Percentiles rank a stretch among this genome's conserved stretches.
phyloP scores from a whole-genome alignment of 345 rosid species.

The Murraya koenigii region DNA sequence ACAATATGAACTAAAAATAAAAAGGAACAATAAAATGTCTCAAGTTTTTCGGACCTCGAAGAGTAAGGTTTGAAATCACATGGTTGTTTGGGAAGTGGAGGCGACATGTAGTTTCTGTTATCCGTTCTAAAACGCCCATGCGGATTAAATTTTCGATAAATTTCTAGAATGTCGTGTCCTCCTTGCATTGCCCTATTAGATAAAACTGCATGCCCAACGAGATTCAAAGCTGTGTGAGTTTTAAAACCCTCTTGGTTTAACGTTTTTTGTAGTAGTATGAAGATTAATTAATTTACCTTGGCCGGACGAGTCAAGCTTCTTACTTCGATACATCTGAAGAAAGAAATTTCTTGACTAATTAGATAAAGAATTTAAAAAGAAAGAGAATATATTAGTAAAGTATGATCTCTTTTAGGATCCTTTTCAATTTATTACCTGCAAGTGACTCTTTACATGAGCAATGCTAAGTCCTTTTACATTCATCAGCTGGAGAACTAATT shows the following conservation, averaged over 20 bases:
- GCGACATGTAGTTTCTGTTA: slow-evolving; percentile 15
- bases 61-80: slow-evolving; percentile 18
- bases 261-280: no score
- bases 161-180: slow-evolving; percentile 16
- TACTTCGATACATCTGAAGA: slow-evolving; percentile 80
- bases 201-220: slow-evolving; percentile 16
- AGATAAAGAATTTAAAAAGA: no score
- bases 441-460: slow-evolving; percentile 91
- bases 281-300: slow-evolving; percentile 43
- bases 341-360: not conserved
- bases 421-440: slow-evolving; percentile 47
- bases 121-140: slow-evolving; percentile 17
- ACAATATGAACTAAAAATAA: no score
- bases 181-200: slow-evolving; percentile 19
- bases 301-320: slow-evolving; percentile 65
- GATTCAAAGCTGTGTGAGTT: not conserved
- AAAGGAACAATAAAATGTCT: no score
- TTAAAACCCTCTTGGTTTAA: no score
- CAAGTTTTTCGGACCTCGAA: slow-evolving; percentile 18
- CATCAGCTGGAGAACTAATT: slow-evolving; percentile 83
- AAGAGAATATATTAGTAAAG: no score
- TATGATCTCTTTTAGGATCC: no score
- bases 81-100: slow-evolving; percentile 10
- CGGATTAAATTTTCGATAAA: slow-evolving; percentile 13
- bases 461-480: slow-evolving; percentile 81